These are phyloP conservation scores for Russula sp. DNA, from an alignment of 768 basidiomycete genomes.

Conservation along the genomic window DNA sequence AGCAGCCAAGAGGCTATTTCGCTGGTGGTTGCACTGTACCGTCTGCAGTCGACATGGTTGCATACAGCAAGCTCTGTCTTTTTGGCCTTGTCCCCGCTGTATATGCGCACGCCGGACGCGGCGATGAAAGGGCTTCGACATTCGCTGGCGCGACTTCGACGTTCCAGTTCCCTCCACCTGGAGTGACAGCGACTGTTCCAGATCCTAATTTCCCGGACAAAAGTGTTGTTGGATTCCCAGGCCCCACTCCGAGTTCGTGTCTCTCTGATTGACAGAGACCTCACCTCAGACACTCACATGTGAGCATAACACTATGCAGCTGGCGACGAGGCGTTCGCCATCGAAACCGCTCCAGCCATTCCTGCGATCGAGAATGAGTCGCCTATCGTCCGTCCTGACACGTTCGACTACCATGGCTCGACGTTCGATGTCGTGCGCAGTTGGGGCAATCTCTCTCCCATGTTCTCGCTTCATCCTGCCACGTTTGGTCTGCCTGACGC, in stretches of 20 bases:
- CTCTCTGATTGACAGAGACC: neutral
- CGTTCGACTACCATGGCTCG: conserved; percentile 30
- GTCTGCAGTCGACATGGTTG: neutral
- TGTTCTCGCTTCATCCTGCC: conserved; percentile 42
- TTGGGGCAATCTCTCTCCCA: conserved; percentile 47
- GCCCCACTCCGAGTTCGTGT: conserved; percentile 43
- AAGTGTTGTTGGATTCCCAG: conserved; percentile 41
- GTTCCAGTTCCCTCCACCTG: conserved; percentile 39
- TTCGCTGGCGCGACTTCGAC: conserved; percentile 41
- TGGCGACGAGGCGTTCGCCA: conserved; percentile 29
- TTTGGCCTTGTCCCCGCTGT: conserved; percentile 6
- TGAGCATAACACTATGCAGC: conserved; percentile 17
- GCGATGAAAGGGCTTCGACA: conserved; percentile 29
- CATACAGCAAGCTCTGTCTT: conserved; percentile 3
- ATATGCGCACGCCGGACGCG: neutral
- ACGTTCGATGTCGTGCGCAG: conserved; percentile 42
- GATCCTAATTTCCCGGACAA: conserved; percentile 39
- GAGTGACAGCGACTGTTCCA: conserved; percentile 31
- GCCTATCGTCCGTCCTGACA: conserved; percentile 39
- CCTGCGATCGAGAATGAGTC: conserved; percentile 35
- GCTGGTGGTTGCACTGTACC: too few relatives aligned
- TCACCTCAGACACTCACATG: neutral
- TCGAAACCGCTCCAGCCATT: conserved; percentile 34
- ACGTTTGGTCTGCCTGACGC: conserved; percentile 44
- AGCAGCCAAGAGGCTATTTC: neutral